Evolutionary conservation across 495 filamentous ascomycete species (phyloP).

Genomic region (Talaromyces adpressus): DNA sequence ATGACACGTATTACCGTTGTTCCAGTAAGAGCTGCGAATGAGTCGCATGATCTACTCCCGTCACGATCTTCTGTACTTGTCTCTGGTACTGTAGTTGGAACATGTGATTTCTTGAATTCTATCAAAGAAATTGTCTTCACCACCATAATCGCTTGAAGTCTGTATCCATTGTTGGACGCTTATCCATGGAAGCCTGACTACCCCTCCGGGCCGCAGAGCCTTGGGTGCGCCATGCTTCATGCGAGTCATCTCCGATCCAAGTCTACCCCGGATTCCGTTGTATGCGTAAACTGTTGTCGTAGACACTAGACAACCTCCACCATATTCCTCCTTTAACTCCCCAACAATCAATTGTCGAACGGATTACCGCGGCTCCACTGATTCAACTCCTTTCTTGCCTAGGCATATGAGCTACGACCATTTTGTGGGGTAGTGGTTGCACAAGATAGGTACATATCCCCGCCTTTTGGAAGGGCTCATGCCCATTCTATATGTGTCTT

Average conservation of each 20-base stretch:
- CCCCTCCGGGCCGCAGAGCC: background rate
- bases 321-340: background rate
- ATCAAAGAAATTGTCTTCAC: background rate
- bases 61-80: background rate
- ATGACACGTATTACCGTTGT: background rate
- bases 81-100: background rate
- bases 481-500: background rate
- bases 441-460: background rate
- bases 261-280: background rate
- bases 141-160: background rate
- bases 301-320: background rate
- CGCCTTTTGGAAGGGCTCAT: background rate
- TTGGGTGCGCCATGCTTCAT: background rate
- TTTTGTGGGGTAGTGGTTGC: background rate
- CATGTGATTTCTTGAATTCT: background rate
- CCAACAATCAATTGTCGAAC: background rate
- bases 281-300: background rate
- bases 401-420: background rate
- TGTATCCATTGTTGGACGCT: background rate
- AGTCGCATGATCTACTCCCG: background rate
- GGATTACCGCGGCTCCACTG: background rate
- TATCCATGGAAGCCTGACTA: background rate
- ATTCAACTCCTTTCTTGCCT: background rate
- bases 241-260: background rate
- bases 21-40: background rate